Evolutionary conservation across 495 filamentous ascomycete species (phyloP).

Genomic region (Penicillium maclennaniae): DNA sequence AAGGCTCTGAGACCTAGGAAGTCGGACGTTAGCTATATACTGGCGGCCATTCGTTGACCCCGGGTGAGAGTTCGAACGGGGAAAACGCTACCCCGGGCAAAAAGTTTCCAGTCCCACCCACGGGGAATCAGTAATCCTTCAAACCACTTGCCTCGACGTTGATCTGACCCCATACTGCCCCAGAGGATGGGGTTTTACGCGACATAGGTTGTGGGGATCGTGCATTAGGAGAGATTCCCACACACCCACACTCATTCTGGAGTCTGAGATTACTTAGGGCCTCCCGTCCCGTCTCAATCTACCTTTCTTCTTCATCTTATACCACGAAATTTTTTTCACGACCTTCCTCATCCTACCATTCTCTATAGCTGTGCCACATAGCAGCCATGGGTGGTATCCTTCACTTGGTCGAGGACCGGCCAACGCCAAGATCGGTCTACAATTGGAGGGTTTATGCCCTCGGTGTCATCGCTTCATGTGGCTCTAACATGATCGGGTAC

Average conservation of each 20-base stretch:
- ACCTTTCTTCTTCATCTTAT: constrained; percentile 2
- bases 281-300: constrained; percentile 6
- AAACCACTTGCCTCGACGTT: constrained; percentile 18
- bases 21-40: constrained; percentile 21
- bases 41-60: constrained; percentile 10
- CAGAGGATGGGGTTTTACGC: constrained; percentile 27
- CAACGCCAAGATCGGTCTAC: constrained; percentile 64
- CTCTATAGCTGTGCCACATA: constrained; percentile 15
- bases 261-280: constrained; percentile 23
- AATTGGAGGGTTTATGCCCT: constrained; percentile 69
- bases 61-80: constrained; percentile 30
- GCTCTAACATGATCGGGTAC: constrained; percentile 70
- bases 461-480: constrained; percentile 61
- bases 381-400: constrained; percentile 53
- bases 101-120: constrained; percentile 10
- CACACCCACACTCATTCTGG: constrained; percentile 19
- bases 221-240: constrained; percentile 19
- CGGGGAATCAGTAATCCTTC: constrained; percentile 17
- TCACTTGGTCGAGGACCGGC: constrained; percentile 58
- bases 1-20: constrained; percentile 6
- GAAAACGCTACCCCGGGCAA: constrained; percentile 37
- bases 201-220: constrained; percentile 31
- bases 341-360: background rate
- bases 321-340: constrained; percentile 4
- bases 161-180: constrained; percentile 31